Conservation (phyloP, 805 yeast species). For the Nadsonia fulvescens region DNA sequence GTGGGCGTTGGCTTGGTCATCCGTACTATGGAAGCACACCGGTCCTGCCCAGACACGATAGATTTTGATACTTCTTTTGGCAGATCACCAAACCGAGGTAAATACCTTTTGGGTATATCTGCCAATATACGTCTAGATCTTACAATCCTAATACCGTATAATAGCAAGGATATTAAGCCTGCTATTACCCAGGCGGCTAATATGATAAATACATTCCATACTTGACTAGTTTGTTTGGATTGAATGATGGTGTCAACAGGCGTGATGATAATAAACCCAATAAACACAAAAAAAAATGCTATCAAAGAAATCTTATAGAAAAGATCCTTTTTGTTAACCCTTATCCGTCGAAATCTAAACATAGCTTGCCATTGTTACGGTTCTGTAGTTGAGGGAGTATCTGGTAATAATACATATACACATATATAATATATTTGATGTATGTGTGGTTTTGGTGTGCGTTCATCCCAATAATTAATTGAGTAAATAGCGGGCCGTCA, state of each 20-base stretch:
- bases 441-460: too few relatives aligned
- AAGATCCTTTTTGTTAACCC: too few relatives aligned
- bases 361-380: too few relatives aligned
- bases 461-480: too few relatives aligned
- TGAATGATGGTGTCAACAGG: constrained; percentile 66
- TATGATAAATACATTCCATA: constrained; percentile 66
- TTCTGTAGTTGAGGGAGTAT: too few relatives aligned
- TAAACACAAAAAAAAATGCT: constrained; percentile 14
- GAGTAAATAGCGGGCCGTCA: too few relatives aligned
- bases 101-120: constrained; percentile 64
- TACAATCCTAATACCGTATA: constrained; percentile 43
- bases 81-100: constrained; percentile 47
- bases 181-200: constrained; percentile 5
- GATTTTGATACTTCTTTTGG: constrained; percentile 27
- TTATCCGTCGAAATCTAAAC: too few relatives aligned
- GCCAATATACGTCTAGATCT: constrained; percentile 38
- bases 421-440: too few relatives aligned
- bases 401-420: too few relatives aligned
- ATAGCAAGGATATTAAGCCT: constrained; percentile 41
- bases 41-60: constrained; percentile 24
- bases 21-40: constrained; percentile 25
- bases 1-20: constrained; percentile 23
- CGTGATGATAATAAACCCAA: constrained; percentile 50
- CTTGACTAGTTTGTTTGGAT: constrained; percentile 44
- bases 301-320: constrained; percentile 17